Evolutionary conservation across 768 basidiomycete genomes (phyloP), one percentile per base, ranked within the genome.

Genomic region (Trametes elegans): DNA sequence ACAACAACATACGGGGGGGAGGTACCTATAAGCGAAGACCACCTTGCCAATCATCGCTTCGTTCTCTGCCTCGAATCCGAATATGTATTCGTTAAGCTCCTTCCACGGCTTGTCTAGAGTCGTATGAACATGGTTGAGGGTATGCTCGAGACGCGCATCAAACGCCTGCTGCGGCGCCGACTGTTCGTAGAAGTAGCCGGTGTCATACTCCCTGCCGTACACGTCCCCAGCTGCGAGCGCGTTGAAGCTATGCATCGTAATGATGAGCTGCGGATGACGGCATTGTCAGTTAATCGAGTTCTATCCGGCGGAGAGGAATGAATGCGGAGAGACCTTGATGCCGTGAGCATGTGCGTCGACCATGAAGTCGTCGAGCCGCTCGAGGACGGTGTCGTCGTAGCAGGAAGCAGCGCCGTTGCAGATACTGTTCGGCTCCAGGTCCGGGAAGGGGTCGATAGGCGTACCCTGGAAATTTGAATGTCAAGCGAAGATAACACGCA

Each of bases 351-450:
- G 61, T 0, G 73, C 70, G 19, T 71, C 71, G 36, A 74, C 56
- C 73, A 76, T 76, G 45, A 76, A 63, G 27, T 70, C 70, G 60
- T 76, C 73, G 18, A 74, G 64, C 14, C 62, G 63, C 35, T 73
- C 61, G 13, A 75, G 61, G 13, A 74, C 66, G 1, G 70, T 70
- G 50, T 70, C 69, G 57, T 74, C 59, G 60, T 74, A 76, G 52
- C 63, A 66, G 1, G 55, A 57, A 13, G 43, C 45, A 31, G 39
- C 60, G 7, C 65, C 51, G 62, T 70, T 34, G 68, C 70, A 66
- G 26, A 72, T 66, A 5, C 60, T 59, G 23, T 55, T 67, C 9
- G 71, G 68, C 57, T 74, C 73, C 16, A 74, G 64, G 53, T 71
- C 71, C 1, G 62, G 64, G 44, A 70, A 71, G 3, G 61, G 41